Evolutionary conservation across 805 yeast genomes (phyloP), one percentile per base, ranked within the genome.

Genomic region (Maudiozyma bulderi): DNA sequence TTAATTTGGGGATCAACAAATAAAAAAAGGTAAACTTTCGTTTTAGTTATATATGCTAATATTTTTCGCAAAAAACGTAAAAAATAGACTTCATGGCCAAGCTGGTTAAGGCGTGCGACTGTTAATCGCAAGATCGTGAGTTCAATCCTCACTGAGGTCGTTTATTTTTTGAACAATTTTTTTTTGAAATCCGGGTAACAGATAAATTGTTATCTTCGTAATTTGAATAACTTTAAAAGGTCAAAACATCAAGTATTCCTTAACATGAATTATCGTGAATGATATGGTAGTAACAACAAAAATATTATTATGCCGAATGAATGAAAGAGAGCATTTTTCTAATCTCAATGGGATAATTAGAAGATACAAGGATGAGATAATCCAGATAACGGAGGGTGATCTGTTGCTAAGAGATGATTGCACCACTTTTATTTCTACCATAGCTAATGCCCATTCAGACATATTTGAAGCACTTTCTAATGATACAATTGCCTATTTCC

Each of bases 31-130:
- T n/a, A n/a, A n/a, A n/a, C n/a, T n/a, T n/a, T n/a, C n/a, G n/a
- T n/a, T n/a, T n/a, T n/a, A n/a, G n/a, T n/a, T n/a, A n/a, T n/a
- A n/a, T n/a, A n/a, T n/a, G n/a, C n/a, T n/a, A n/a, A n/a, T n/a
- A n/a, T n/a, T n/a, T n/a, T n/a, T n/a, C n/a, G n/a, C n/a, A n/a
- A n/a, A n/a, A n/a, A n/a, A n/a, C n/a, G n/a, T n/a, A n/a, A n/a
- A n/a, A 37, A 42, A 11, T 9, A 37, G 76, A 72, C 75, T 72
- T 66, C 75, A 70, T 73, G 77, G 77, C 78, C 78, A 74, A 74
- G 78, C 68, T 73, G 77, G 77, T 69, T 73, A 73, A 74, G 78
- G 78, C 78, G 76, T 73, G 77, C 77, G 78, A 73, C 78, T 74
- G 78, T 74, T 74, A 74, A 74, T 74, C 78, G 77, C 77, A 74